Evolutionary conservation across 345 rosid species (phyloP), one percentile per base, ranked within the genome.

Genomic region (Pistacia integerrima): DNA sequence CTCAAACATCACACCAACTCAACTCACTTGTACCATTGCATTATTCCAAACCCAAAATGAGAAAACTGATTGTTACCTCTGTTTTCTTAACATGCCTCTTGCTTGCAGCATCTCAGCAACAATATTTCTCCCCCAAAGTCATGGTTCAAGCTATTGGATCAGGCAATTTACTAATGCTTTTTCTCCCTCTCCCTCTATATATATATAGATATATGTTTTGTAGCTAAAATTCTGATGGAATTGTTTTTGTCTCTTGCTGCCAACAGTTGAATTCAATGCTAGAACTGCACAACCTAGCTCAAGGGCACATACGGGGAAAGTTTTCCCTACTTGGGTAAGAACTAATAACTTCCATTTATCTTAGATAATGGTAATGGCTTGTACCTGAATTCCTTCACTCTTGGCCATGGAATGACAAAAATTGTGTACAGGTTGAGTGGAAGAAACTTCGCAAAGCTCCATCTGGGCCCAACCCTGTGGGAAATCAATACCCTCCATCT

Each of bases 391-490:
- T 59, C 13, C 54, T 49, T 78, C 68, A 48, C 64, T 59, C 38
- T 66, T 2, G 33, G 33, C 33, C 33, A 30, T 30, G 67, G 33
- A 56, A 77, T 73, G 78, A 75, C 9, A 36, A 33, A 60, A 36
- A 79, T 41, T 41, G 5, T 41, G 8, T 56, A 69, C 85, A 88
- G 91, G 82, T 67, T 74, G 83, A 46, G 61, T 75, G 64, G 78
- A 85, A 67, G 82, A 86, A 74, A 80, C 55, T 76, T 74, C 84
- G 63, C 46, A 88, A 79, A 78, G 49, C 44, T 20, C 83, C 88
- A 72, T 88, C 91, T 4, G 87, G 85, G 51, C 89, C 89, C 3
- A 86, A 88, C 73, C 88, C 89, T 30, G 80, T 69, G 8, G 85
- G 86, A 11, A 85, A 88, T 74, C 91, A 73, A 69, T 68, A 56